Evolutionary conservation across 441 rosid species (phyloP), one percentile per base, ranked within the genome.

Genomic region (Omphalea diandra): DNA sequence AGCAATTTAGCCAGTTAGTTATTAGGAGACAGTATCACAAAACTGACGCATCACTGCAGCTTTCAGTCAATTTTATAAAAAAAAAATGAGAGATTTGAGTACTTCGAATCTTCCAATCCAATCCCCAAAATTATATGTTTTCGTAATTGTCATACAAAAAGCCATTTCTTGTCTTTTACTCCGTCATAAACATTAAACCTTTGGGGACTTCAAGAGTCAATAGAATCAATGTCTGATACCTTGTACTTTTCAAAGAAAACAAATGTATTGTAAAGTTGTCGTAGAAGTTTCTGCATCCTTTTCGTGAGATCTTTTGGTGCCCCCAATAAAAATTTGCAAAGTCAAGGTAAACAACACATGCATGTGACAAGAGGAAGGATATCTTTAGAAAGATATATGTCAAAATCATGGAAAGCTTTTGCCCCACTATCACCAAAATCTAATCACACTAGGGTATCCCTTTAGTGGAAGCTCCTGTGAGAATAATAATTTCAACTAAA

Each of bases 231-330:
- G 75, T 69, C 49, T 56, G 72, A 41, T 63, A 44, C 56, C 60
- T 77, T 33, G 83, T 67, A 73, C 81, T 77, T 79, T 75, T 79
- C 67, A 46, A 68, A 70, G 40, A 58, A 73, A 68, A 68, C 22
- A 29, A 56, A 3, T 29, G 15, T 29, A 17, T 9, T 18, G 27
- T 18, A 31, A 47, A 65, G 26, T 47, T 43, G 38, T 55, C 63
- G 20, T 33, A 65, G 47, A 66, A 64, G 76, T 60, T 73, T 75
- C 76, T 71, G 47, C 27, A 46, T 61, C 70, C 46, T 68, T 76
- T 78, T 73, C 80, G 70, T 14, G 41, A 63, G 53, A 74, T 70
- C 74, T 58, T 40, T 63, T 60, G 57, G 65, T 67, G 26, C 20
- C 74, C 52, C 76, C 72, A 60, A 64, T 65, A 40, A 72, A 24